Conservation (phyloP, 257 asterid species). For the Linaria vulgaris region DNA sequence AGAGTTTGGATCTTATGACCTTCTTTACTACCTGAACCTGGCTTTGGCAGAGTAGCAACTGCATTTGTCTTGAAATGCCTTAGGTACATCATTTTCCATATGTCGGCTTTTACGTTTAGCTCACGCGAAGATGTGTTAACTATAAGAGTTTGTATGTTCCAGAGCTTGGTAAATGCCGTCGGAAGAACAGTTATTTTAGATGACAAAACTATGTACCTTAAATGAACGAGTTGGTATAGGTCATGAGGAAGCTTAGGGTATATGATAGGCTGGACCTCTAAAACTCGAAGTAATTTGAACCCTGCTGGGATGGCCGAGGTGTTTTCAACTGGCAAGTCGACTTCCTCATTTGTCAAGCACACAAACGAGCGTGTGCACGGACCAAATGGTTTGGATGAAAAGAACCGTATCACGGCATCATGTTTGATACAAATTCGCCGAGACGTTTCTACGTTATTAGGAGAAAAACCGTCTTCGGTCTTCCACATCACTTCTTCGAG, state of each 20-base stretch:
- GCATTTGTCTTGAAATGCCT: conserved; percentile 35
- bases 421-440: not conserved
- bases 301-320: conserved; percentile 31
- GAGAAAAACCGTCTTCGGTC: conserved; percentile 1
- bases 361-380: conserved; percentile 3
- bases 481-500: conserved; percentile 12
- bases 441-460: not conserved
- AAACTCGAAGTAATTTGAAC: too few relatives aligned
- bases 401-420: not conserved
- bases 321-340: conserved; percentile 15
- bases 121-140: conserved; percentile 28
- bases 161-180: conserved; percentile 30
- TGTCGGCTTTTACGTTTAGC: conserved; percentile 30
- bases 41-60: conserved; percentile 6
- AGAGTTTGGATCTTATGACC: conserved; percentile 33
- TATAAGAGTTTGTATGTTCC: conserved; percentile 38
- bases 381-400: not conserved
- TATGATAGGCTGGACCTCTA: conserved; percentile 27
- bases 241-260: conserved; percentile 31
- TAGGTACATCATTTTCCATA: too few relatives aligned
- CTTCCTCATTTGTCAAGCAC: not conserved
- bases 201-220: conserved; percentile 32
- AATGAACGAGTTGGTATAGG: conserved; percentile 30
- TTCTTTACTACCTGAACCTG: conserved; percentile 26
- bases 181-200: conserved; percentile 34